These are phyloP conservation scores for Metschnikowia vanudenii DNA, from an alignment of 805 yeast genomes.

Conservation along the genomic window DNA sequence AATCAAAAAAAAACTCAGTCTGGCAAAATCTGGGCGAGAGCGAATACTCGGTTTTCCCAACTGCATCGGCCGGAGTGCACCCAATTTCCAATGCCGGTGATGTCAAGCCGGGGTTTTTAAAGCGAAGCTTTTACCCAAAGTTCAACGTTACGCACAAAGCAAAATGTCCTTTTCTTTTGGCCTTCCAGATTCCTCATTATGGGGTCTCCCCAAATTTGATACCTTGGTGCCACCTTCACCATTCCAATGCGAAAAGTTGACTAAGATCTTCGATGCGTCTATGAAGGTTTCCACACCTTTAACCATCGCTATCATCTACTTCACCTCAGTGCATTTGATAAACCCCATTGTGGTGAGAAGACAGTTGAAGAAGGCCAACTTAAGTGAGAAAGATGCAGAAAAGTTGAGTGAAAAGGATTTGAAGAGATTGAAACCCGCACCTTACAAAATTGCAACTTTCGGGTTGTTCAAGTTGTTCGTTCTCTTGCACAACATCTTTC, in stretches of 20 bases:
- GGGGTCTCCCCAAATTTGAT: constrained; percentile 30
- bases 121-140: not conserved
- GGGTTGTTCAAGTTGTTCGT: constrained; percentile 52
- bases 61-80: constrained; percentile 10
- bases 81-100: constrained; percentile 7
- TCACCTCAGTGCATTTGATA: constrained; percentile 52
- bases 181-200: constrained; percentile 32
- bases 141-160: not conserved
- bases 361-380: constrained; percentile 36
- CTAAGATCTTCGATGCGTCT: constrained; percentile 37
- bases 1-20: no score
- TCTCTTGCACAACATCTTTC: constrained; percentile 55
- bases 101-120: constrained; percentile 5
- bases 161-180: constrained; percentile 28
- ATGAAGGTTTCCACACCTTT: constrained; percentile 55
- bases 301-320: constrained; percentile 56
- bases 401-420: constrained; percentile 21
- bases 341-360: constrained; percentile 49
- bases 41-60: not conserved
- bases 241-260: constrained; percentile 30
- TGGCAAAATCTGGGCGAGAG: not conserved
- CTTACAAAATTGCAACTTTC: constrained; percentile 47
- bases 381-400: constrained; percentile 18
- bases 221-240: constrained; percentile 37
- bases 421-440: constrained; percentile 51